A percentile compares a stretch with the other conserved stretches of the same genome.
These are phyloP conservation scores for Jamesozyma rosinii DNA, from an alignment of 805 yeast species.

Conservation along the genomic window DNA sequence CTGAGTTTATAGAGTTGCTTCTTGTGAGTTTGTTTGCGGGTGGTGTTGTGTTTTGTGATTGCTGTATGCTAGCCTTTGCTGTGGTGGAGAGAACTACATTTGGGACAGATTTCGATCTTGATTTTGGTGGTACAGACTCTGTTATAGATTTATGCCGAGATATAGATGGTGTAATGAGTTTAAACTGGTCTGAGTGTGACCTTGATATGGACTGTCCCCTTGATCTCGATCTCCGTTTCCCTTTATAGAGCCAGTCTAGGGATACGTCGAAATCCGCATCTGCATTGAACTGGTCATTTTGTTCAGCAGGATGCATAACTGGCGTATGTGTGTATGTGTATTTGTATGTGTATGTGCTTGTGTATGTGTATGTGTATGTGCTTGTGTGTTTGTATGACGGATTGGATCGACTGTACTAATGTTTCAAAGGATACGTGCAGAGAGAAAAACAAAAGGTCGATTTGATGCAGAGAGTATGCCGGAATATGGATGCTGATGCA, in stretches of 20 bases:
- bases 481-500: no score
- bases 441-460: no score
- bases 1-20: constrained; percentile 14
- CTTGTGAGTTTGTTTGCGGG: neutral
- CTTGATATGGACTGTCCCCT: no score
- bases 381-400: no score
- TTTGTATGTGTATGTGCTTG: neutral
- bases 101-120: constrained; percentile 18
- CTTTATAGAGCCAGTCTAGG: constrained; percentile 78
- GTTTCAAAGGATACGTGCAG: no score
- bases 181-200: no score
- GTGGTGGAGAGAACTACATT: constrained; percentile 10
- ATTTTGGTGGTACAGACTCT: no score
- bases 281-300: neutral
- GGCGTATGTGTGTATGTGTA: neutral
- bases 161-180: no score
- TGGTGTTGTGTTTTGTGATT: no score
- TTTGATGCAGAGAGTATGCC: no score
- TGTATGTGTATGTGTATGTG: neutral
- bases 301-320: neutral
- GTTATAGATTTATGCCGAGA: no score
- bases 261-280: constrained; percentile 44
- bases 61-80: neutral
- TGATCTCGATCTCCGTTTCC: constrained; percentile 38
- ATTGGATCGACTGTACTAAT: no score